A percentile compares a stretch with the other conserved stretches of the same genome.
Conservation (phyloP, 1,284 basidiomycete genomes). For the Moniliella sp. region DNA sequence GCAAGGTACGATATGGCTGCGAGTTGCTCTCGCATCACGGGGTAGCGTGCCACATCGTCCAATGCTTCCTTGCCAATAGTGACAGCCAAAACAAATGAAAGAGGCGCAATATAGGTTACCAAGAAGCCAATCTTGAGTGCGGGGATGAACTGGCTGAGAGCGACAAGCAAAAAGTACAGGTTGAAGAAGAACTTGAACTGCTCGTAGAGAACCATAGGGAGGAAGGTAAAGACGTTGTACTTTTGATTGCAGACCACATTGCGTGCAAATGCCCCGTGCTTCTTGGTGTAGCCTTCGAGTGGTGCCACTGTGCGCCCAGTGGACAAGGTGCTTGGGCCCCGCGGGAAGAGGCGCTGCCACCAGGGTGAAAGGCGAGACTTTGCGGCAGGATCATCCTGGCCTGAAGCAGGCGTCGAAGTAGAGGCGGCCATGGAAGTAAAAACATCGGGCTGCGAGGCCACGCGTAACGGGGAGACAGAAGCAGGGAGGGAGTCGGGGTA, state of each 20-base stretch:
- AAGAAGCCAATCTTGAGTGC: slow-evolving; percentile 95
- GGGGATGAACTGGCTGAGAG: slow-evolving; percentile 82
- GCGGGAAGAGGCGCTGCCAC: too few species aligned
- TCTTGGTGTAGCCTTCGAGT: too few species aligned
- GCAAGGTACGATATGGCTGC: slow-evolving; percentile 62
- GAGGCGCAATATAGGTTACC: slow-evolving; percentile 79
- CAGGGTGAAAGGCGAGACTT: too few species aligned
- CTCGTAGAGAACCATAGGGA: slow-evolving; percentile 93
- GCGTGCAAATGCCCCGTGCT: too few species aligned
- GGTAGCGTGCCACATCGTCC: slow-evolving; percentile 82
- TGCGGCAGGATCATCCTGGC: too few species aligned
- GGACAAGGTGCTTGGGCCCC: too few species aligned
- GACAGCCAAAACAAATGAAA: slow-evolving; percentile 76
- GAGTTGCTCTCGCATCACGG: slow-evolving; percentile 89
- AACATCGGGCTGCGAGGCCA: too few species aligned
- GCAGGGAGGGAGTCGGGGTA: too few species aligned
- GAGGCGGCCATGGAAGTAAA: too few species aligned
- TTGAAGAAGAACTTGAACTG: slow-evolving; percentile 99
- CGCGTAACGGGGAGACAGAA: too few species aligned
- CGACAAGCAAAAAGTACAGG: slow-evolving; percentile 89
- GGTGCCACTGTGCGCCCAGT: too few species aligned
- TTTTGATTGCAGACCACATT: slow-evolving; percentile 94
- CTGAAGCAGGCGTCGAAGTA: too few species aligned
- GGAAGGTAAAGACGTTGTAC: slow-evolving; percentile 79
- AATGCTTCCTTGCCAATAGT: slow-evolving; percentile 98